phyloP scores from a whole-genome alignment of 768 basidiomycete species.

The Rhodotorula toruloides region DNA sequence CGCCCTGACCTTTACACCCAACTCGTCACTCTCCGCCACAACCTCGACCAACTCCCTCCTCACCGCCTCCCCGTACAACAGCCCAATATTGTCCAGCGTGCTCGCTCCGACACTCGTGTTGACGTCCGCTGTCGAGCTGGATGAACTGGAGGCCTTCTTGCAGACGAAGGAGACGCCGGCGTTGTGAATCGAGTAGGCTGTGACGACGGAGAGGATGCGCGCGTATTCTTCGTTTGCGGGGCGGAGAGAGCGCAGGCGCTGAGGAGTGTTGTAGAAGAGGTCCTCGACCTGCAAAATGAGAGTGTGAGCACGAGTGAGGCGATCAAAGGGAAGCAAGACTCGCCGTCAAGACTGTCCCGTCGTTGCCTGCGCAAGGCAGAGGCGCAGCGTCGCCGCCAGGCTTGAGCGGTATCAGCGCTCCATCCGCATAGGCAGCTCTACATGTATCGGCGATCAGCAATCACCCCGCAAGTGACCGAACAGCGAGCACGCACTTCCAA shows the following conservation, averaged over 20 bases:
- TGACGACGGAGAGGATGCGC: conserved; percentile 82
- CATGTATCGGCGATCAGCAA: too few species aligned
- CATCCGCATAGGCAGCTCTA: conserved; percentile 78
- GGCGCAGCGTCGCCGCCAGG: conserved; percentile 65
- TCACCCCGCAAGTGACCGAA: neutral
- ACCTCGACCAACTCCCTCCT: conserved; percentile 64
- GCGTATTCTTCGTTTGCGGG: conserved; percentile 85
- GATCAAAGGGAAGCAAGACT: neutral
- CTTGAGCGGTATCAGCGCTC: conserved; percentile 64
- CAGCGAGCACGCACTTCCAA: conserved; percentile 69
- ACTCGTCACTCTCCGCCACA: conserved; percentile 46
- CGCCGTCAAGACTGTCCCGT: conserved; percentile 84
- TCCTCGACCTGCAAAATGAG: conserved; percentile 71
- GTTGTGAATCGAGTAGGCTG: conserved; percentile 91
- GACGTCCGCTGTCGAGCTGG: conserved; percentile 25
- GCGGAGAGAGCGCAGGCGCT: conserved; percentile 75
- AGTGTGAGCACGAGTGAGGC: neutral
- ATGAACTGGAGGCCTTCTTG: conserved; percentile 56
- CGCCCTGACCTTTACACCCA: conserved; percentile 66
- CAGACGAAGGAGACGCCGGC: conserved; percentile 79
- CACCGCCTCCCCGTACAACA: conserved; percentile 74
- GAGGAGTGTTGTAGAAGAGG: conserved; percentile 87
- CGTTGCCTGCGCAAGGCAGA: conserved; percentile 86
- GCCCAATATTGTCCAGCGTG: conserved; percentile 63
- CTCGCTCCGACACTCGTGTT: conserved; percentile 53